phyloP scores from a whole-genome alignment of 2,329 filamentous ascomycete species.

The Apiospora phragmitis region DNA sequence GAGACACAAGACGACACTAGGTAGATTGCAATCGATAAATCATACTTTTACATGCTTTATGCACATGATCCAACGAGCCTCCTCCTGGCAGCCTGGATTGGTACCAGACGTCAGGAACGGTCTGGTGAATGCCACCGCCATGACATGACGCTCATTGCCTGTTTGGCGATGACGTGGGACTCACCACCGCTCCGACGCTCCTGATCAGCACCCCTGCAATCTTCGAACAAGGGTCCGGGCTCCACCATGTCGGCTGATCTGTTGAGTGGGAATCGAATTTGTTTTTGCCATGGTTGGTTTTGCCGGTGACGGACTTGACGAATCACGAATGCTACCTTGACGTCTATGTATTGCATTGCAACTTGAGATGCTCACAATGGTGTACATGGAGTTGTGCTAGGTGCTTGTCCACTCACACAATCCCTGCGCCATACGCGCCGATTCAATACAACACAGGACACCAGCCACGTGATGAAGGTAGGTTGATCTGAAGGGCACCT shows the following conservation, averaged over 20 bases:
- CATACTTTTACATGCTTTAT: neutral
- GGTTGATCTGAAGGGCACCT: neutral
- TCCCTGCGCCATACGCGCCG: neutral
- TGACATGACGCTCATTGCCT: neutral
- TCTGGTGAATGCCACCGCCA: neutral
- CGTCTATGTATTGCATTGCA: neutral
- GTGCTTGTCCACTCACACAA: neutral
- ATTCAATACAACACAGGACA: neutral
- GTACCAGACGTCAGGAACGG: neutral
- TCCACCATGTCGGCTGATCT: neutral
- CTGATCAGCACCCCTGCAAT: slow-evolving; percentile 13
- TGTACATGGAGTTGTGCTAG: neutral
- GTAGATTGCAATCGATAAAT: neutral
- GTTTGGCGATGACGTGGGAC: slow-evolving; percentile 10
- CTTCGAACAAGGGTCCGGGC: neutral
- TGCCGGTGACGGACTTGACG: neutral
- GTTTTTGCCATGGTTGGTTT: neutral
- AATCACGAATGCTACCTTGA: neutral
- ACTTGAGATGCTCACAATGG: neutral
- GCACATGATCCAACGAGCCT: neutral
- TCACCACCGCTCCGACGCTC: neutral
- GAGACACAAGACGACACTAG: neutral
- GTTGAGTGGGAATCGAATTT: slow-evolving; percentile 1
- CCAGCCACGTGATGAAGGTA: neutral
- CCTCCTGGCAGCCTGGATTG: neutral